These are phyloP conservation scores for Poa annua DNA, from an alignment of 176 grass and related monocot genomes.

Conservation along the genomic window DNA sequence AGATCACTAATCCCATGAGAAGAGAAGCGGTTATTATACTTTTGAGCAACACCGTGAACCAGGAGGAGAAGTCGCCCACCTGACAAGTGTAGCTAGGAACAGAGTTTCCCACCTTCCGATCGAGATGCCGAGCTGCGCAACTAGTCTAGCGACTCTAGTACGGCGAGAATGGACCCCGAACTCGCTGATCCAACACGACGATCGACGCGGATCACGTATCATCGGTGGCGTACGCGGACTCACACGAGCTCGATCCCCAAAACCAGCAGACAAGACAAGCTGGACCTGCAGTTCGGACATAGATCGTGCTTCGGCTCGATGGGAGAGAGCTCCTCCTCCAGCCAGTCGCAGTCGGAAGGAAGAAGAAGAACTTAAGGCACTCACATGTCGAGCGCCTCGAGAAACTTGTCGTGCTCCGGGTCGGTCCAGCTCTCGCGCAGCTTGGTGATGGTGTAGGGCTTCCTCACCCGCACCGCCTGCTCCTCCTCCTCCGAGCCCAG, in stretches of 20 bases:
- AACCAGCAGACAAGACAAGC: background rate
- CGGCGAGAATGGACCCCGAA: too few species aligned
- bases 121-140: background rate
- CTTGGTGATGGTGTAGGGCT: slow-evolving; percentile 58
- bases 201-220: background rate
- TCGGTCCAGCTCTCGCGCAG: slow-evolving; percentile 59
- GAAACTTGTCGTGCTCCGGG: slow-evolving; percentile 61
- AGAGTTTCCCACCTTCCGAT: background rate
- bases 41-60: too few species aligned
- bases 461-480: slow-evolving; percentile 27
- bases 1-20: too few species aligned
- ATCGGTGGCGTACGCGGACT: background rate
- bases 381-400: slow-evolving; percentile 59
- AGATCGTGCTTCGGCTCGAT: background rate
- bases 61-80: background rate
- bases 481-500: background rate
- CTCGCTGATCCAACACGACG: too few species aligned
- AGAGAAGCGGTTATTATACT: too few species aligned
- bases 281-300: background rate
- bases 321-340: background rate
- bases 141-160: background rate
- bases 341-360: background rate
- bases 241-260: background rate
- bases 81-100: background rate
- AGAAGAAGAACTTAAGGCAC: too few species aligned